A percentile compares a stretch with the other conserved stretches of the same genome.
Conservation (phyloP, 1,284 basidiomycete genomes). For the Dichomitus squalens region DNA sequence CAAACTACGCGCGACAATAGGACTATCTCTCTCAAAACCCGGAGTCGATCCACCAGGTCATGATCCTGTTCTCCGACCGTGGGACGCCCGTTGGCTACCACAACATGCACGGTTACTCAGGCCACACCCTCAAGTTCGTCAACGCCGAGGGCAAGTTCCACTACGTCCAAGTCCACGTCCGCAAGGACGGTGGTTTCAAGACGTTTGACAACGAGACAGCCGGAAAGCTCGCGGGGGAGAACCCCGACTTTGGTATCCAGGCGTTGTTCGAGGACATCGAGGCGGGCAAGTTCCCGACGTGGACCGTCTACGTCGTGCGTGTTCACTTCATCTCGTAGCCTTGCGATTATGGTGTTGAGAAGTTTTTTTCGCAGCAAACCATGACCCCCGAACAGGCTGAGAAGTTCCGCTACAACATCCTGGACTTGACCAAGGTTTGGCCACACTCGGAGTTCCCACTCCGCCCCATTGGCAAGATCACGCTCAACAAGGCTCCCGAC, state of each 20-base stretch:
- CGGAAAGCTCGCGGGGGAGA: slow-evolving; percentile 62
- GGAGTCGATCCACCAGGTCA: slow-evolving; percentile 88
- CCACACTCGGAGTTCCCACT: slow-evolving; percentile 86
- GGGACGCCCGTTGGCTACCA: slow-evolving; percentile 88
- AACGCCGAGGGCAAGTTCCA: slow-evolving; percentile 82
- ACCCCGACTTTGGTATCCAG: slow-evolving; percentile 83
- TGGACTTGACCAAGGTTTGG: slow-evolving; percentile 93
- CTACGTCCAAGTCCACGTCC: slow-evolving; percentile 84
- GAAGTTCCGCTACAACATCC: slow-evolving; percentile 83
- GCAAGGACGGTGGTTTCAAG: slow-evolving; percentile 80
- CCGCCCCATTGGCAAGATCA: slow-evolving; percentile 82
- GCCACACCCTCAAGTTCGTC: slow-evolving; percentile 91
- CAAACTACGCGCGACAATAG: slow-evolving; percentile 38
- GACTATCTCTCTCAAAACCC: slow-evolving; percentile 93
- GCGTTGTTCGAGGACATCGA: slow-evolving; percentile 83
- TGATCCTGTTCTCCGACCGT: slow-evolving; percentile 90
- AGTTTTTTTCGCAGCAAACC: slow-evolving; percentile 67
- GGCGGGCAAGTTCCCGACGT: slow-evolving; percentile 72
- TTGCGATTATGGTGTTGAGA: background rate
- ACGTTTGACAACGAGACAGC: slow-evolving; percentile 66
- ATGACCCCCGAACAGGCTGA: slow-evolving; percentile 93
- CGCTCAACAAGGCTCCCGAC: slow-evolving; percentile 83
- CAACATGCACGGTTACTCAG: slow-evolving; percentile 88
- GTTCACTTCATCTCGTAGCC: background rate
- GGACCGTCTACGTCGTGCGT: slow-evolving; percentile 70